Base-by-base conservation (phyloP, 148 eudicot species). In the Silene latifolia region DNA sequence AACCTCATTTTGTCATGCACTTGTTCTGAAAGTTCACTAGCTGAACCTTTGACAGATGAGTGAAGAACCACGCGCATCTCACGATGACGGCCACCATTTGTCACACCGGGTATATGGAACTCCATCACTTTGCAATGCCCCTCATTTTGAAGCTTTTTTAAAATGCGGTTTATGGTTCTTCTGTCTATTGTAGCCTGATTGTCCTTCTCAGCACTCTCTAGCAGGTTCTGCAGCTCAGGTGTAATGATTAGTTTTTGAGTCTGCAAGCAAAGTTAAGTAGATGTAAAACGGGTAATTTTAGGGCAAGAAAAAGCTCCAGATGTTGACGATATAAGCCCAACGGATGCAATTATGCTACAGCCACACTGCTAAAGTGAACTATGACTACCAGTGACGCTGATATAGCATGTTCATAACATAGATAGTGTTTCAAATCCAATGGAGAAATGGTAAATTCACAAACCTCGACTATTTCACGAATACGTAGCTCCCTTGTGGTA, bases 381-480 rank as follows among this genome's bases (percentile, higher is more conserved):
- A 12, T 10, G 15, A 48, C n/a, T 48, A 48, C 54, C 54, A 9
- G 54, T 13, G 54, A 48, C 54, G 1, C 53, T 47, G 46, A 70
- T 17, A 62, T 63, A 21, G 57, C 21, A 69, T 59, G 11, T 60
- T 11, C 53, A 10, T 42, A 15, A 56, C 69, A 47, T 10, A 62
- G 59, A 64, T 65, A 53, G 75, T 57, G 51, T 65, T 42, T 12
- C 17, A 25, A 51, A 56, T 56, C 13, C 10, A 77, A 65, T 8
- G 21, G 18, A 58, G 68, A 19, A 71, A 73, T 51, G 69, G 79
- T 42, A 23, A 46, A 62, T 73, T 35, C 65, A 83, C 78, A 63
- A 69, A 92, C 98, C 96, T 92, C 85, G 71, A 95, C 80, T 80
- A 75, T 85, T 84, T 85, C 90, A 83, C 89, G 89, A 71, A 95